A percentile compares a stretch with the other conserved stretches of the same genome.
Evolutionary conservation across 2,329 filamentous ascomycete genomes (phyloP).

Genomic region (Fusarium bactridioides): DNA sequence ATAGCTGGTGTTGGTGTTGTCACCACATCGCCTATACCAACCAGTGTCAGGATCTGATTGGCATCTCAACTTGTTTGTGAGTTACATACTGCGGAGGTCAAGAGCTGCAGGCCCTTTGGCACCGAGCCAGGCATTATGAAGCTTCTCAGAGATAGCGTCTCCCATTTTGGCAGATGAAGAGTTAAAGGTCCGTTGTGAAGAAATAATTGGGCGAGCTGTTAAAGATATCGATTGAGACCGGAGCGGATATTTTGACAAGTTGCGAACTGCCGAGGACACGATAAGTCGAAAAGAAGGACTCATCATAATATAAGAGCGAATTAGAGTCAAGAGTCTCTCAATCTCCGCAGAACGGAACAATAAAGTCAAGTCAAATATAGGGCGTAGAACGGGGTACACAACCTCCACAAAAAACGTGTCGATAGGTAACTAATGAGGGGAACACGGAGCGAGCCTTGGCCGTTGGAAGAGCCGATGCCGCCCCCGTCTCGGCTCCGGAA

Average conservation of each 20-base stretch:
- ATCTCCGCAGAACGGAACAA: conserved; percentile 14
- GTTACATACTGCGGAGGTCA: conserved; percentile 51
- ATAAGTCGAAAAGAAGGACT: conserved; percentile 8
- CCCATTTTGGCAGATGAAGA: conserved; percentile 26
- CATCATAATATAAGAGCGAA: conserved; percentile 13
- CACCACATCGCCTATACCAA: conserved; percentile 55
- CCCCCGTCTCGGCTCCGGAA: conserved; percentile 24
- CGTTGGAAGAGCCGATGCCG: conserved; percentile 15
- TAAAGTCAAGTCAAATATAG: neutral
- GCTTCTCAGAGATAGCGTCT: conserved; percentile 16
- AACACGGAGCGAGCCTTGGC: conserved; percentile 8
- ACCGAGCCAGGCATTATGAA: conserved; percentile 49
- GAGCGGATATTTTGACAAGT: neutral
- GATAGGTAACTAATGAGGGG: conserved; percentile 14
- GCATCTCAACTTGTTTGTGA: no score
- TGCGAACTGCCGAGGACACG: neutral
- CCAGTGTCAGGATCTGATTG: conserved; percentile 29
- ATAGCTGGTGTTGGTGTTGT: conserved; percentile 83
- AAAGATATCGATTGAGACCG: neutral
- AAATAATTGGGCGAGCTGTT: neutral
- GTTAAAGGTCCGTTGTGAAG: conserved; percentile 12
- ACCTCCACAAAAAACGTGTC: conserved; percentile 16
- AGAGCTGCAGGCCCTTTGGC: conserved; percentile 49
- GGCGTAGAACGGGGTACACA: neutral
- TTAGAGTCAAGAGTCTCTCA: neutral